A percentile compares a stretch with the other conserved stretches of the same genome.
These are phyloP conservation scores for Apiotrichum brassicae DNA, from an alignment of 1,284 basidiomycete species.

Conservation along the genomic window DNA sequence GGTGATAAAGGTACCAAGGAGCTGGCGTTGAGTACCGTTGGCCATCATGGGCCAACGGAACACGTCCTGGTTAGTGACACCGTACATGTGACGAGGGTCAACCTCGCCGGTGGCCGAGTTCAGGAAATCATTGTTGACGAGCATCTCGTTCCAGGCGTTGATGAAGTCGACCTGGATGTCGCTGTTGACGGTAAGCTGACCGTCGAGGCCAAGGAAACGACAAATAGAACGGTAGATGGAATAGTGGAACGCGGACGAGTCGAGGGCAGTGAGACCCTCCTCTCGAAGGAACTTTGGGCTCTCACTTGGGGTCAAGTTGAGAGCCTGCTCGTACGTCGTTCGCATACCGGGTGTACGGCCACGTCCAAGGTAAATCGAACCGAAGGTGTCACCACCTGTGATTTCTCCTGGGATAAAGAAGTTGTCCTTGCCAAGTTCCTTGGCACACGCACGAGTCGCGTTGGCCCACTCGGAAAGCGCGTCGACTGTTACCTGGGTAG, in stretches of 20 bases:
- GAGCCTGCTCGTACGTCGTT: slow-evolving; percentile 59
- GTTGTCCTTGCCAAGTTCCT: slow-evolving; percentile 65
- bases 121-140: slow-evolving; percentile 75
- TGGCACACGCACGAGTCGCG: slow-evolving; percentile 65
- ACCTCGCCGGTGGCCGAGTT: slow-evolving; percentile 61
- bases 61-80: slow-evolving; percentile 84
- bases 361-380: slow-evolving; percentile 76
- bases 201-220: slow-evolving; percentile 86
- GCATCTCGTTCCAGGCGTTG: slow-evolving; percentile 81
- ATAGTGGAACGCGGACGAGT: slow-evolving; percentile 81
- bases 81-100: slow-evolving; percentile 82
- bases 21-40: slow-evolving; percentile 70
- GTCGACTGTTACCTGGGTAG: slow-evolving; percentile 79
- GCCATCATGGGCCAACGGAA: slow-evolving; percentile 83
- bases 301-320: slow-evolving; percentile 52
- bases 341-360: slow-evolving; percentile 65
- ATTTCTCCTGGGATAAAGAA: slow-evolving; percentile 88
- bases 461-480: slow-evolving; percentile 69
- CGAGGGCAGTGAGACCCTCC: slow-evolving; percentile 58
- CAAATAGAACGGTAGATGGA: slow-evolving; percentile 76
- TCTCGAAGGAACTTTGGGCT: slow-evolving; percentile 73
- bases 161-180: slow-evolving; percentile 74
- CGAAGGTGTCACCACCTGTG: slow-evolving; percentile 87
- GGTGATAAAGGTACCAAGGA: slow-evolving; percentile 68
- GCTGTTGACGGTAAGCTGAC: slow-evolving; percentile 78